Percentiles rank a stretch among this genome's conserved stretches.
Evolutionary conservation across 2,329 filamentous ascomycete species (phyloP).

Genomic region (Dothideomycetidae sp.): DNA sequence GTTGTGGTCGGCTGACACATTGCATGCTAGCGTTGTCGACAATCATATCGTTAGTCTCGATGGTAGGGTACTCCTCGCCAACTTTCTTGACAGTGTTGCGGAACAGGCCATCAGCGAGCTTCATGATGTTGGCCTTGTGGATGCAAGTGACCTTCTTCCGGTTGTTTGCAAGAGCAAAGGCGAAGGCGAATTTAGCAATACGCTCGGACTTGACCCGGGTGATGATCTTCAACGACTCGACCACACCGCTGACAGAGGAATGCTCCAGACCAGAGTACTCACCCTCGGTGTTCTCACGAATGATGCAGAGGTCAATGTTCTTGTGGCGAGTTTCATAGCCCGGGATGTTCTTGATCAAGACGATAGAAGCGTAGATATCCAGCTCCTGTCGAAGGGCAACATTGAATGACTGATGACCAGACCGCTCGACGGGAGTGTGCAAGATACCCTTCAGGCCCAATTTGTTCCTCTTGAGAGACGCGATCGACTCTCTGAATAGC

Average conservation of each 20-base stretch:
- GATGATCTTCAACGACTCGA: conserved; percentile 99
- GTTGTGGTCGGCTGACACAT: conserved; percentile 87
- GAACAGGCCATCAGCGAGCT: conserved; percentile 97
- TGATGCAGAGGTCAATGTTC: conserved; percentile 95
- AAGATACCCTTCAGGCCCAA: conserved; percentile 97
- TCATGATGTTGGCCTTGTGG: conserved; percentile 99
- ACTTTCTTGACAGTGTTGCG: conserved; percentile 90
- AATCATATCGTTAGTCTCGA: conserved; percentile 98
- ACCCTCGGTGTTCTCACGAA: conserved; percentile 99
- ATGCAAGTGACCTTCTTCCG: conserved; percentile 99
- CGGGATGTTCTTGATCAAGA: conserved; percentile 98
- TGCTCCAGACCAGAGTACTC: conserved; percentile 99
- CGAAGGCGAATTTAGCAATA: conserved; percentile 97
- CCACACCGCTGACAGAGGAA: conserved; percentile 89
- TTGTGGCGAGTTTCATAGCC: conserved; percentile 96
- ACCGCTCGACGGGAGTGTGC: conserved; percentile 91
- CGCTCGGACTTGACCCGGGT: conserved; percentile 97
- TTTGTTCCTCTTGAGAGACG: conserved; percentile 96
- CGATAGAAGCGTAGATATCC: conserved; percentile 97
- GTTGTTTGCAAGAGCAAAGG: conserved; percentile 96
- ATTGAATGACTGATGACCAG: conserved; percentile 98
- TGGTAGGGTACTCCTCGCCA: conserved; percentile 85
- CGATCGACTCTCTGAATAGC: conserved; percentile 88
- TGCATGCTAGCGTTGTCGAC: conserved; percentile 99
- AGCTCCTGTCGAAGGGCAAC: conserved; percentile 97